phyloP scores from a whole-genome alignment of 768 basidiomycete species.

The Tricholoma saponaceum region DNA sequence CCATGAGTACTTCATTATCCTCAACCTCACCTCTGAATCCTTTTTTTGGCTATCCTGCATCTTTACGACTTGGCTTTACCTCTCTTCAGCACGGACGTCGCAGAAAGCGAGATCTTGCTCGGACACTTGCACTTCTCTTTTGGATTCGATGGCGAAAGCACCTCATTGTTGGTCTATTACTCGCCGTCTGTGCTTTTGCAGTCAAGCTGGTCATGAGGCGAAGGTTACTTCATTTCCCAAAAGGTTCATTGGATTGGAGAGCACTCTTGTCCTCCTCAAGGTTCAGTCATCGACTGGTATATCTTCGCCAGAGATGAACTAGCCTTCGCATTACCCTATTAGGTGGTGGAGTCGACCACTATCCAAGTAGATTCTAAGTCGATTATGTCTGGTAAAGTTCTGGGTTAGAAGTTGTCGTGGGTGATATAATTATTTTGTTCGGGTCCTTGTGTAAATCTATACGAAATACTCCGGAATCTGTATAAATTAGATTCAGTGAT shows the following conservation, averaged over 20 bases:
- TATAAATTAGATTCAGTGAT: conserved; percentile 5
- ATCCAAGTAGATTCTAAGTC: not conserved
- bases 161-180: conserved; percentile 30
- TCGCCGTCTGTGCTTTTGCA: conserved; percentile 25
- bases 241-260: conserved; percentile 3
- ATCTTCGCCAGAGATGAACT: not conserved
- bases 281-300: not conserved
- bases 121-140: conserved; percentile 58
- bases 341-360: not conserved
- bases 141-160: conserved; percentile 61
- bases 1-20: conserved; percentile 27
- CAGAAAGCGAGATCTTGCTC: conserved; percentile 63
- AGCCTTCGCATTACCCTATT: not conserved
- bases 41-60: conserved; percentile 70
- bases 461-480: conserved; percentile 84
- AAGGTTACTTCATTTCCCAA: conserved; percentile 10
- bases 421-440: not conserved
- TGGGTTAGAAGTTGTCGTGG: not conserved
- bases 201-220: conserved; percentile 23
- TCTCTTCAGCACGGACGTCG: conserved; percentile 57
- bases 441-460: conserved; percentile 19
- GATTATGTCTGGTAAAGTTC: not conserved
- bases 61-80: conserved; percentile 29
- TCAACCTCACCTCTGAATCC: conserved; percentile 65
- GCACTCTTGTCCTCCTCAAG: conserved; percentile 2